These are phyloP conservation scores for Phialophora expanda DNA, from an alignment of 2,329 filamentous ascomycete genomes.

Conservation along the genomic window DNA sequence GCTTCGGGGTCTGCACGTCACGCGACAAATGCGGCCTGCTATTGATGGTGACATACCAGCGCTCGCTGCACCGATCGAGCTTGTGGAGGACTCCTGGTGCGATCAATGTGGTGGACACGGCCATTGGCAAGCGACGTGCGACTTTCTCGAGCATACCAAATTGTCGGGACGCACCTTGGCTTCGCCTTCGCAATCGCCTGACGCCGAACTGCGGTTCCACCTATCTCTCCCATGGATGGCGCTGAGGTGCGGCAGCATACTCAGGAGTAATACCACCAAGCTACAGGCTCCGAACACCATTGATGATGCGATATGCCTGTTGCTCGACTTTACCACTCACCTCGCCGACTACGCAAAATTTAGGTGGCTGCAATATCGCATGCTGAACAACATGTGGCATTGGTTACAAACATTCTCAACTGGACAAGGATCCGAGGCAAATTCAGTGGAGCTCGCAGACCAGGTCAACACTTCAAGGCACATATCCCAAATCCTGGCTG, in stretches of 20 bases:
- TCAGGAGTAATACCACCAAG: background rate
- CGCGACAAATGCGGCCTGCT: background rate
- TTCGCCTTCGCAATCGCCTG: background rate
- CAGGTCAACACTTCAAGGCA: background rate
- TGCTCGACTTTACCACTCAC: background rate
- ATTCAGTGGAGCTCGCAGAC: background rate
- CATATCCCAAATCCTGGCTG: background rate
- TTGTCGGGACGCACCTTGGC: background rate
- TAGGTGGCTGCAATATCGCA: background rate
- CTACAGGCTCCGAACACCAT: background rate
- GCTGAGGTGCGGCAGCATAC: background rate
- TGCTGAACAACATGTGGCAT: slow-evolving; percentile 1
- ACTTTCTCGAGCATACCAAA: background rate
- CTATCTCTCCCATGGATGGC: background rate
- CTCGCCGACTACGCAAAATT: background rate
- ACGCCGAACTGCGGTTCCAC: background rate
- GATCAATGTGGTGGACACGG: background rate
- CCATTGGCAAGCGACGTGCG: background rate
- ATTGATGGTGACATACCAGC: background rate
- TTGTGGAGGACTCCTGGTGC: background rate
- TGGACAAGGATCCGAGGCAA: background rate
- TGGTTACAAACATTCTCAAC: background rate
- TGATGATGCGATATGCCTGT: background rate
- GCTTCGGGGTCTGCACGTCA: background rate
- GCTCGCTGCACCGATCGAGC: background rate